These are phyloP conservation scores for Mycena crocata DNA, from an alignment of 768 basidiomycete genomes.

Conservation along the genomic window DNA sequence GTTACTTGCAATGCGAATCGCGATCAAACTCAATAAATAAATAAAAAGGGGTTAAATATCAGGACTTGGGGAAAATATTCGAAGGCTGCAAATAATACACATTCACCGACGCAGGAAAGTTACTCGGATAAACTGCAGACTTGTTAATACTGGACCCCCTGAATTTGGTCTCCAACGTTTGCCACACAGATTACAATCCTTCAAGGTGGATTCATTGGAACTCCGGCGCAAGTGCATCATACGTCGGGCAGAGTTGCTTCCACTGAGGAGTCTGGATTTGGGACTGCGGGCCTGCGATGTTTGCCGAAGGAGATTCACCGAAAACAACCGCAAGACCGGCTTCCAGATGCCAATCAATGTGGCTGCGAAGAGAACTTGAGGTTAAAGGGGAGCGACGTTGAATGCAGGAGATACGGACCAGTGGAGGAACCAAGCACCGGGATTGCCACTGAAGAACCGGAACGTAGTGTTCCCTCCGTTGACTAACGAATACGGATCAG, in stretches of 20 bases:
- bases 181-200: too few species aligned
- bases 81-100: too few species aligned
- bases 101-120: too few species aligned
- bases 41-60: too few species aligned
- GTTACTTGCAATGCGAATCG: too few species aligned
- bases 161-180: too few species aligned
- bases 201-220: too few species aligned
- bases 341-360: slow-evolving; percentile 53
- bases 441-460: slow-evolving; percentile 61
- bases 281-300: slow-evolving; percentile 42
- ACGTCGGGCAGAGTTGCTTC: slow-evolving; percentile 43
- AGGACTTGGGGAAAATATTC: too few species aligned
- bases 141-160: too few species aligned
- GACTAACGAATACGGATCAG: too few species aligned
- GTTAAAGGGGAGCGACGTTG: neutral
- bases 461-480: slow-evolving; percentile 52
- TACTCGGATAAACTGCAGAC: too few species aligned
- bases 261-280: slow-evolving; percentile 48
- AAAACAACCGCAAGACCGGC: slow-evolving; percentile 51
- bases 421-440: slow-evolving; percentile 69
- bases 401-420: slow-evolving; percentile 38
- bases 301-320: slow-evolving; percentile 43
- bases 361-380: slow-evolving; percentile 32
- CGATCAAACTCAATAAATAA: too few species aligned
- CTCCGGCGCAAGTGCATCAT: slow-evolving; percentile 41